Conservation (phyloP, 176 grass and related monocot species). For the Carex cristatella region DNA sequence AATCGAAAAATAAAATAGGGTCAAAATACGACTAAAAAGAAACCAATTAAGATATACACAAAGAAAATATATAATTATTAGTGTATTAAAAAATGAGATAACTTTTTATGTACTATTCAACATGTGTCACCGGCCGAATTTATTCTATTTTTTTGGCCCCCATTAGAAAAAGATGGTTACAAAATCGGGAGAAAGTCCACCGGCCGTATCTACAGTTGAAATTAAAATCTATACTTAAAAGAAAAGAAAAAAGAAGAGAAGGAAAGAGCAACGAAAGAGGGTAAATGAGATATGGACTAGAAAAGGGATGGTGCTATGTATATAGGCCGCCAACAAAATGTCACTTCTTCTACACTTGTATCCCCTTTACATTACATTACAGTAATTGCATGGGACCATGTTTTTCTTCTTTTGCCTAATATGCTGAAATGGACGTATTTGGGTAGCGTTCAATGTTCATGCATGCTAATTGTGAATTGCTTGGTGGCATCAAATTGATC, state of each 20-base stretch:
- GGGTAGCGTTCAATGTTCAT: not conserved
- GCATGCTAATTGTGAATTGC: not conserved
- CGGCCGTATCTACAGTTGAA: not conserved
- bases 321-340: not conserved
- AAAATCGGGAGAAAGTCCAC: not conserved
- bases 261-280: not conserved
- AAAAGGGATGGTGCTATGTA: not conserved
- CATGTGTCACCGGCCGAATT: not conserved
- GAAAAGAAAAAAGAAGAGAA: not conserved
- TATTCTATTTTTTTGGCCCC: not conserved
- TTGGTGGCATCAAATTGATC: no score
- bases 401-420: not conserved
- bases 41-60: no score
- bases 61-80: no score
- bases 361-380: no score
- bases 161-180: not conserved
- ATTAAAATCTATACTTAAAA: not conserved
- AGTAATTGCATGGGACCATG: not conserved
- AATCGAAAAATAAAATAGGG: no score
- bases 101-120: slow-evolving; percentile 3
- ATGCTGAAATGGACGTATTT: not conserved
- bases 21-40: no score
- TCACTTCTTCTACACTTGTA: not conserved
- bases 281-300: not conserved
- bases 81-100: not conserved